These are phyloP conservation scores for Rhipidocladum racemiflorum DNA, from an alignment of 176 grass and related monocot genomes.

Conservation along the genomic window DNA sequence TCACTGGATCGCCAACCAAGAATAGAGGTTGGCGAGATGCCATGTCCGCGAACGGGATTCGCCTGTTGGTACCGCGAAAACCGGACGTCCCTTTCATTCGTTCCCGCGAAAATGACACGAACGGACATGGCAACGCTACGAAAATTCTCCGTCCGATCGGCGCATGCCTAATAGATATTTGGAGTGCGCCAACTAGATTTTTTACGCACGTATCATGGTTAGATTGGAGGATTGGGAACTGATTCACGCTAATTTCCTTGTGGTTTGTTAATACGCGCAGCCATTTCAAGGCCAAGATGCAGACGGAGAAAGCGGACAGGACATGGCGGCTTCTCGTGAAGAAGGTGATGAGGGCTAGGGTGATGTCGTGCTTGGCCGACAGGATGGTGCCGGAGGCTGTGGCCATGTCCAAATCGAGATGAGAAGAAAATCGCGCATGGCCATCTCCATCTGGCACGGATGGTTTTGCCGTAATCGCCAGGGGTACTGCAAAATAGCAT, in stretches of 20 bases:
- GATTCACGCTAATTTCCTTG: not conserved
- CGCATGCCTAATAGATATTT: not conserved
- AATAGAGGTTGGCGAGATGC: constrained; percentile 38
- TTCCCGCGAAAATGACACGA: constrained; percentile 21
- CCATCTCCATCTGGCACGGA: not conserved
- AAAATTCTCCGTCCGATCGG: too few relatives aligned
- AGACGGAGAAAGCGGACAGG: constrained; percentile 51
- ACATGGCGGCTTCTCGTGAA: constrained; percentile 70
- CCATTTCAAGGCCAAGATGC: constrained; percentile 52
- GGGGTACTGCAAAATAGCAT: not conserved
- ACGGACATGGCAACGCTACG: not conserved
- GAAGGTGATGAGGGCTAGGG: constrained; percentile 54
- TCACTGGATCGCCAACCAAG: not conserved
- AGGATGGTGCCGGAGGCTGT: constrained; percentile 36
- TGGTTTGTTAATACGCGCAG: constrained; percentile 10
- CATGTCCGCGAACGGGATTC: not conserved
- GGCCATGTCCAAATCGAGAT: constrained; percentile 27
- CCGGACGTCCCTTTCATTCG: not conserved
- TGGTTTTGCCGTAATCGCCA: not conserved
- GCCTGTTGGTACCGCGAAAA: not conserved
- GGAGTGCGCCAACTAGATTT: not conserved
- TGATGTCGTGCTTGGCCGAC: constrained; percentile 42
- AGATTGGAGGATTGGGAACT: not conserved
- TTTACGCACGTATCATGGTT: not conserved
- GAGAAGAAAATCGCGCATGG: not conserved